A percentile compares a stretch with the other conserved stretches of the same genome.
Evolutionary conservation across 352 stramenopile genomes (phyloP).

Genomic region (Pythium aristosporum): DNA sequence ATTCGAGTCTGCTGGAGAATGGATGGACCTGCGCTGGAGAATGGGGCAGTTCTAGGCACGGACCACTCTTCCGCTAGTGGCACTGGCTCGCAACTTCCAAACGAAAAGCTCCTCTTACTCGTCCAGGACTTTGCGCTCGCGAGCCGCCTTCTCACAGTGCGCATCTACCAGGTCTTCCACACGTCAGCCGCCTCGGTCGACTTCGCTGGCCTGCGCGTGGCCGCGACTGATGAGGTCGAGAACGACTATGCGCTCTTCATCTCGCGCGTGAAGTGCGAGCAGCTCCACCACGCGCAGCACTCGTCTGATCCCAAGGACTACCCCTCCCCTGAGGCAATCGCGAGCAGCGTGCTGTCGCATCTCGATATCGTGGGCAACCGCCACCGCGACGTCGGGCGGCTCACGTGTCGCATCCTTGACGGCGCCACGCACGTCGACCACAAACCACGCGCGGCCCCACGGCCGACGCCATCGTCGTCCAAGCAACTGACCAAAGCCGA

Average conservation of each 20-base stretch:
- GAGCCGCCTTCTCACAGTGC: slow-evolving; percentile 20
- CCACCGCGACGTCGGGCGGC: slow-evolving; percentile 58
- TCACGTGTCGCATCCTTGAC: slow-evolving; percentile 46
- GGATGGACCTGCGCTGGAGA: background rate
- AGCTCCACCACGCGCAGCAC: slow-evolving; percentile 33
- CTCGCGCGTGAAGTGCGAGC: slow-evolving; percentile 42
- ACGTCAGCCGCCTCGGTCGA: slow-evolving; percentile 10
- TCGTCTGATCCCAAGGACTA: background rate
- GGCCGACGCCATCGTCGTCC: slow-evolving; percentile 24
- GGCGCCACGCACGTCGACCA: slow-evolving; percentile 35
- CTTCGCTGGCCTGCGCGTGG: slow-evolving; percentile 42
- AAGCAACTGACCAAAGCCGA: slow-evolving; percentile 46
- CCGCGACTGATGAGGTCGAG: slow-evolving; percentile 61
- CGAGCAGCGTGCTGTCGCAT: slow-evolving; percentile 46
- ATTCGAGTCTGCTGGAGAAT: background rate
- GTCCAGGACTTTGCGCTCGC: slow-evolving; percentile 19
- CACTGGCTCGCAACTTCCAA: slow-evolving; percentile 10
- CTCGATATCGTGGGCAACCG: slow-evolving; percentile 71
- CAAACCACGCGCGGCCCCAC: slow-evolving; percentile 39
- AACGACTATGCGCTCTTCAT: slow-evolving; percentile 69
- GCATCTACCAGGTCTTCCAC: slow-evolving; percentile 25
- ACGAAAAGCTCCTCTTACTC: slow-evolving; percentile 19
- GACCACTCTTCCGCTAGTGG: background rate
- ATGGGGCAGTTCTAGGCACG: background rate
- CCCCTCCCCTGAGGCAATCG: slow-evolving; percentile 34